These are phyloP conservation scores for Pseudevernia furfuracea DNA, from an alignment of 495 filamentous ascomycete species.

Conservation along the genomic window DNA sequence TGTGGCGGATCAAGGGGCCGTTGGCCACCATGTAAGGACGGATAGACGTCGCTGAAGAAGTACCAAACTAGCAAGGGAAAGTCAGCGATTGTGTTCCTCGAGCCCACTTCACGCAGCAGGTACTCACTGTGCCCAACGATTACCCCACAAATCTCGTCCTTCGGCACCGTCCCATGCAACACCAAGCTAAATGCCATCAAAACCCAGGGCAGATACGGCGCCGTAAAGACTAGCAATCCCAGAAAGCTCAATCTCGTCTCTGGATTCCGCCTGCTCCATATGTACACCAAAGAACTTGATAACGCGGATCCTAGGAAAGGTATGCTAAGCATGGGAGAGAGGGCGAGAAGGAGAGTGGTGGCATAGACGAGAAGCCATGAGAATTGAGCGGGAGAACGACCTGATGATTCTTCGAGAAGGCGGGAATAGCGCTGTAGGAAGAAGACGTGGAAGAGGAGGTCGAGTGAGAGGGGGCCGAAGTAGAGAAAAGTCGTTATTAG, in stretches of 20 bases:
- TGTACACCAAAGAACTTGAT: conserved; percentile 89
- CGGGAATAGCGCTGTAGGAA: conserved; percentile 96
- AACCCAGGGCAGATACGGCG: conserved; percentile 95
- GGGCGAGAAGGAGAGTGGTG: conserved; percentile 60
- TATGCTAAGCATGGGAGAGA: conserved; percentile 77
- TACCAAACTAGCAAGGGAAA: conserved; percentile 62
- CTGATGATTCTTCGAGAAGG: conserved; percentile 87
- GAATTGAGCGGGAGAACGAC: conserved; percentile 83
- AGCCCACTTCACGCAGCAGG: background rate
- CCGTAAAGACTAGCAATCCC: conserved; percentile 81
- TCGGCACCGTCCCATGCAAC: conserved; percentile 77
- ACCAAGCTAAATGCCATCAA: conserved; percentile 83
- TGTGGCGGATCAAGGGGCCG: conserved; percentile 81
- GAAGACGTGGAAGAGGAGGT: conserved; percentile 97
- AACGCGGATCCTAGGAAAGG: conserved; percentile 88
- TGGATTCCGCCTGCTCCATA: conserved; percentile 93
- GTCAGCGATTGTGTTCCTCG: conserved; percentile 13
- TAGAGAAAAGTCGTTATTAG: conserved; percentile 91
- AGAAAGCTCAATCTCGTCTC: conserved; percentile 86
- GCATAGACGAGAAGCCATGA: conserved; percentile 89
- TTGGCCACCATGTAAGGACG: conserved; percentile 75
- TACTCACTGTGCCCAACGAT: conserved; percentile 71
- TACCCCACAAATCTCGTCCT: conserved; percentile 92
- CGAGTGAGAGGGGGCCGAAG: conserved; percentile 88
- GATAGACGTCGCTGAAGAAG: conserved; percentile 96